Conservation (phyloP, 345 rosid genomes). For the Dipteronia dyeriana region DNA sequence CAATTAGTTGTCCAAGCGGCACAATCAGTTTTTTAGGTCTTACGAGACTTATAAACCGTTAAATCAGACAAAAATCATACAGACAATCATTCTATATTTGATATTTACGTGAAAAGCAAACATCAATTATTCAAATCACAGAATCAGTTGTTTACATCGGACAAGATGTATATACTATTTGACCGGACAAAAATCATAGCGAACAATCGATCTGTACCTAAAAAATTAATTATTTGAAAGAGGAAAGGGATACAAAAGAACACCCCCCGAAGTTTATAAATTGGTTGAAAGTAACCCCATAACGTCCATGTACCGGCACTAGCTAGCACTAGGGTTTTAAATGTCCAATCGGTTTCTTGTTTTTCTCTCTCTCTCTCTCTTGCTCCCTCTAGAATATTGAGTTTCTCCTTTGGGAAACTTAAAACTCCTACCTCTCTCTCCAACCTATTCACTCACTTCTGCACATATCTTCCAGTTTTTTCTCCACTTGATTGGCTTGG, state of each 20-base stretch:
- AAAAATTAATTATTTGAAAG: not conserved
- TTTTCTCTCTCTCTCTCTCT: not conserved
- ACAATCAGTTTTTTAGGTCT: too few species aligned
- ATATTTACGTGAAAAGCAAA: too few species aligned
- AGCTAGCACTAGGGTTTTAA: conserved; percentile 10
- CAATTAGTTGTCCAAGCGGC: too few species aligned
- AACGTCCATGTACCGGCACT: conserved; percentile 35
- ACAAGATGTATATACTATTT: not conserved
- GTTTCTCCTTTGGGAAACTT: conserved; percentile 36
- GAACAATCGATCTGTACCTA: not conserved
- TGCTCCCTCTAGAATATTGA: conserved; percentile 13
- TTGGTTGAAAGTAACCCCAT: conserved; percentile 24
- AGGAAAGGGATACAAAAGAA: not conserved
- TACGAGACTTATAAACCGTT: too few species aligned
- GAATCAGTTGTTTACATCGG: too few species aligned
- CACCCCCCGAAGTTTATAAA: conserved; percentile 4
- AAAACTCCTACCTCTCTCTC: not conserved
- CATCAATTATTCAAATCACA: too few species aligned
- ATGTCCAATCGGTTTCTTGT: conserved; percentile 29
- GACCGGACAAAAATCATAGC: not conserved
- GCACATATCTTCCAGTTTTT: not conserved
- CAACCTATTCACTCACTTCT: not conserved
- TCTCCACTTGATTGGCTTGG: conserved; percentile 13
- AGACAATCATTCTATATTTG: too few species aligned
- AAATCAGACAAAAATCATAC: too few species aligned